phyloP scores from a whole-genome alignment of 257 asterid species.

The Petrea volubilis region DNA sequence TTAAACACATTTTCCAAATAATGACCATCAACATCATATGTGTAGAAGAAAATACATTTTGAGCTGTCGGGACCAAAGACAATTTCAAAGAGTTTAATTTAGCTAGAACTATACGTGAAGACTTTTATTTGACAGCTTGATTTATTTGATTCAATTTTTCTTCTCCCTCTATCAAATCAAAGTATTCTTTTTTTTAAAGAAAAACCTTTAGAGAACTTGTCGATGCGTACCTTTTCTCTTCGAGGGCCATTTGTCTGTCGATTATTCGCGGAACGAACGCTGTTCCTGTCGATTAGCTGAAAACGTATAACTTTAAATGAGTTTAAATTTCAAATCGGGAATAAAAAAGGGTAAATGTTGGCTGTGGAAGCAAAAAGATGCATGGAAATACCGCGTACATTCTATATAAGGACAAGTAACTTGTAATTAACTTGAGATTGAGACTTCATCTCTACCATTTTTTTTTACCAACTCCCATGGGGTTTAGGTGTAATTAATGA shows the following conservation, averaged over 20 bases:
- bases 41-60: constrained; percentile 13
- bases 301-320: not conserved
- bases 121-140: not conserved
- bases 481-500: no score
- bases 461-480: no score
- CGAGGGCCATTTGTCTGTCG: not conserved
- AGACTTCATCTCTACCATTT: no score
- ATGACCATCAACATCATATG: constrained; percentile 22
- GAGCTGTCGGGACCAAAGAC: constrained; percentile 25
- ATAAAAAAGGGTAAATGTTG: not conserved
- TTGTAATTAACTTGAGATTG: no score
- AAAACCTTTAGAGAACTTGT: not conserved
- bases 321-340: not conserved
- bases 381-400: not conserved
- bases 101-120: not conserved
- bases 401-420: no score
- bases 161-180: constrained; percentile 6
- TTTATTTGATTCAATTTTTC: not conserved
- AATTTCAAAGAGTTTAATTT: constrained; percentile 14
- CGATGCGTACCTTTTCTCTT: constrained; percentile 9
- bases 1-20: constrained; percentile 14
- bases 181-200: not conserved
- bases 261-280: not conserved
- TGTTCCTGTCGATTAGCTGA: not conserved
- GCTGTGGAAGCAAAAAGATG: not conserved